Conservation (phyloP, 139 green algal species). For the Ulvella scutata region DNA sequence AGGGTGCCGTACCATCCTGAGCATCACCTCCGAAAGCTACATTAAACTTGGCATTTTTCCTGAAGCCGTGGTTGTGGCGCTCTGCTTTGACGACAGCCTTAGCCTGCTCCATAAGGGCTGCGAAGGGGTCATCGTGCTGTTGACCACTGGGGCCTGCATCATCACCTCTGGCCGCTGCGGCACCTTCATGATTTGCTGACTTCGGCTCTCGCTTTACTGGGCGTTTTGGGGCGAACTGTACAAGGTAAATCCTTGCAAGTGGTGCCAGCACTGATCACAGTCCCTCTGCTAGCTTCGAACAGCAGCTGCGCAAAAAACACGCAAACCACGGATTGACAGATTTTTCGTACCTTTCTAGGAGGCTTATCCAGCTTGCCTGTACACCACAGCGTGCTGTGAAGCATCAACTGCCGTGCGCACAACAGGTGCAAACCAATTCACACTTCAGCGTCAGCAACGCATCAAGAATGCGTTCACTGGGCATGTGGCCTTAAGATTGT, state of each 20-base stretch:
- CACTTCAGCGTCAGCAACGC: too few species aligned
- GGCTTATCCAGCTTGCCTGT: neutral
- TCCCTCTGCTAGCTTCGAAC: neutral
- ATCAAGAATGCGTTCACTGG: too few species aligned
- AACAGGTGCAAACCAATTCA: too few species aligned
- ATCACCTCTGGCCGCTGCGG: neutral
- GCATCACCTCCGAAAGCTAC: neutral
- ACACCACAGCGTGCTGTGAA: too few species aligned
- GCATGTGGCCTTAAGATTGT: too few species aligned
- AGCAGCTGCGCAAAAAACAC: neutral
- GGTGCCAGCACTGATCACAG: neutral
- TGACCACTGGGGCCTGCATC: neutral
- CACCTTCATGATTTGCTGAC: neutral
- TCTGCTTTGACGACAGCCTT: neutral
- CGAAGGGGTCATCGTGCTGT: neutral
- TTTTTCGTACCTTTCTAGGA: neutral
- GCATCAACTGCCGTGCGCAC: too few species aligned
- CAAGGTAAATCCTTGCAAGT: neutral
- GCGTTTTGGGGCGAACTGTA: neutral
- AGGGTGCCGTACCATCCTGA: neutral
- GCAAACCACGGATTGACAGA: neutral
- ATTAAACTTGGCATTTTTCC: neutral
- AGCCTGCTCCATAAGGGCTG: neutral
- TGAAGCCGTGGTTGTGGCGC: neutral
- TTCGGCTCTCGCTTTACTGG: neutral